Percentiles rank a stretch among this genome's conserved stretches.
Conservation (phyloP, 2,329 filamentous ascomycete species). For the Xylaria sp. region DNA sequence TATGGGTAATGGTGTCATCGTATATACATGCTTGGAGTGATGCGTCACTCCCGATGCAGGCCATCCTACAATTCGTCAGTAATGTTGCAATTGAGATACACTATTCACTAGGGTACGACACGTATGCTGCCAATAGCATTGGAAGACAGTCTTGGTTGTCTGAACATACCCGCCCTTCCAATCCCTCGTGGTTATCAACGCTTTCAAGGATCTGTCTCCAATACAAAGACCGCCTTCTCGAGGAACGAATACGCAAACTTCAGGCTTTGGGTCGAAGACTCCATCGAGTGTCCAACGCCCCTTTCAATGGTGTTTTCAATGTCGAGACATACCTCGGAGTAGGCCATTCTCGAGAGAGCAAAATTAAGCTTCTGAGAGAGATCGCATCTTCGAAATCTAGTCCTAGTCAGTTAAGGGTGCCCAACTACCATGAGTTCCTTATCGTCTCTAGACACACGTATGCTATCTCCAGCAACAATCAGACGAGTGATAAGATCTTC, state of each 20-base stretch:
- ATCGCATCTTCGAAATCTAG: not conserved
- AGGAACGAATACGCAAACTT: slow-evolving; percentile 18
- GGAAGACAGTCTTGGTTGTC: not conserved
- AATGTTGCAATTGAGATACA: slow-evolving; percentile 25
- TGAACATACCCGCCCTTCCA: not conserved
- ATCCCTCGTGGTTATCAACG: slow-evolving; percentile 18
- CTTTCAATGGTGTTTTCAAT: slow-evolving; percentile 20
- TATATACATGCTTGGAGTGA: slow-evolving; percentile 22
- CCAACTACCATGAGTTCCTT: slow-evolving; percentile 8
- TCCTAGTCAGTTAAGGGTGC: not conserved
- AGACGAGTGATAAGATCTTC: not conserved
- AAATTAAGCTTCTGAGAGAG: slow-evolving; percentile 18
- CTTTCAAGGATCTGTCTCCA: slow-evolving; percentile 21
- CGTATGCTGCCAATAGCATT: not conserved
- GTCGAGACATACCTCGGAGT: slow-evolving; percentile 15
- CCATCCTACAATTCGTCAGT: slow-evolving; percentile 21
- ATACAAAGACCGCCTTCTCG: slow-evolving; percentile 18
- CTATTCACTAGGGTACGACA: slow-evolving; percentile 9
- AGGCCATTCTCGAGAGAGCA: not conserved
- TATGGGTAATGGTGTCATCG: slow-evolving; percentile 19
- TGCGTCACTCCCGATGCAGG: slow-evolving; percentile 8
- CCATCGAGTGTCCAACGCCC: not conserved
- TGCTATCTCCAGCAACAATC: not conserved
- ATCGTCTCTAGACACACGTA: slow-evolving; percentile 5
- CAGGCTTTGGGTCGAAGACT: slow-evolving; percentile 16